Evolutionary conservation across 2,329 filamentous ascomycete genomes (phyloP).

Genomic region (Talaromyces atroroseus): DNA sequence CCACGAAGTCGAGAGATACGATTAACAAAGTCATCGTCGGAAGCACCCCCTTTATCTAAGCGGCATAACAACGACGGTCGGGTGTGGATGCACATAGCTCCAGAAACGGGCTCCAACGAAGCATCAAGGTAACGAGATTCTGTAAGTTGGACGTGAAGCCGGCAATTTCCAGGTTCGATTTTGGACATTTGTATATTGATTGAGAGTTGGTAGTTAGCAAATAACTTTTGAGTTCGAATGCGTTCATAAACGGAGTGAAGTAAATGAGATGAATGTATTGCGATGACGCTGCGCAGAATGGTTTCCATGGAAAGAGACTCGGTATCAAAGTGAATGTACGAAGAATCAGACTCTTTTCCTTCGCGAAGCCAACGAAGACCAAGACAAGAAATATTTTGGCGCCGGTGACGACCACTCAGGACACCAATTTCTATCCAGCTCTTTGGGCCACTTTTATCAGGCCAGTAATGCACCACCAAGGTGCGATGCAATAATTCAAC

Average conservation of each 20-base stretch:
- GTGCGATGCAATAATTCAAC: slow-evolving; percentile 76
- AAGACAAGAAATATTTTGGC: slow-evolving; percentile 27
- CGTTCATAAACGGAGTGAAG: slow-evolving; percentile 61
- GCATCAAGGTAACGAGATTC: slow-evolving; percentile 56
- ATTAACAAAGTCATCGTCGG: slow-evolving; percentile 34
- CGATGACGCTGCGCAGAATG: slow-evolving; percentile 68
- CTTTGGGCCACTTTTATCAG: slow-evolving; percentile 62
- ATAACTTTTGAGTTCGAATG: slow-evolving; percentile 57
- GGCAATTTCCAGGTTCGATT: slow-evolving; percentile 61
- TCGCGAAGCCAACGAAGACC: slow-evolving; percentile 74
- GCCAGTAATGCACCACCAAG: slow-evolving; percentile 89
- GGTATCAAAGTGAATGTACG: slow-evolving; percentile 62
- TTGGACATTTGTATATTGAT: slow-evolving; percentile 55
- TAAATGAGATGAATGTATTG: slow-evolving; percentile 66
- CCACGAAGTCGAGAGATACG: slow-evolving; percentile 36
- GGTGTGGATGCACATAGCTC: slow-evolving; percentile 66
- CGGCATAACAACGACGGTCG: slow-evolving; percentile 52
- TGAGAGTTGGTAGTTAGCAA: slow-evolving; percentile 53
- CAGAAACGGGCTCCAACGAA: slow-evolving; percentile 70
- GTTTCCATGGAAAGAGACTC: slow-evolving; percentile 65
- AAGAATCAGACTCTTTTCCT: slow-evolving; percentile 65
- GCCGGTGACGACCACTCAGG: slow-evolving; percentile 22
- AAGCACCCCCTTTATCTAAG: slow-evolving; percentile 61
- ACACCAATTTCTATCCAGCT: slow-evolving; percentile 90
- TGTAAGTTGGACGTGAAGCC: slow-evolving; percentile 64